phyloP scores from a whole-genome alignment of 2,329 filamentous ascomycete species.

The Penicillium sclerotiorum region DNA sequence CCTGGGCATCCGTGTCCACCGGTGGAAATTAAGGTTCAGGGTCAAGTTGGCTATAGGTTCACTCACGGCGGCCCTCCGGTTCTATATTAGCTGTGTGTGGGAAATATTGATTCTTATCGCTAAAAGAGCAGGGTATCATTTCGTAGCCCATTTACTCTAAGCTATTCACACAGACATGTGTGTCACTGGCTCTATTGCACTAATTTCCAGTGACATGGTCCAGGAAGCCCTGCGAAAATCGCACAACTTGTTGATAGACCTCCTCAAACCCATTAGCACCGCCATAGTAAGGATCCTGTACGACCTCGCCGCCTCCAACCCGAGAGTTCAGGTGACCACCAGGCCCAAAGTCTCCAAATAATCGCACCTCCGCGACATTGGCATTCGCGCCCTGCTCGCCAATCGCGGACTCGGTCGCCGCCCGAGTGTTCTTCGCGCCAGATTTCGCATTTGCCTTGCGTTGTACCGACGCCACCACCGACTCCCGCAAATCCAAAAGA shows the following conservation, averaged over 20 bases:
- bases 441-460: constrained; percentile 40
- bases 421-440: constrained; percentile 37
- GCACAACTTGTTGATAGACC: constrained; percentile 80
- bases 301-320: constrained; percentile 62
- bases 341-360: constrained; percentile 82
- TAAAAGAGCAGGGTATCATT: not conserved
- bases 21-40: too few species aligned
- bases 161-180: not conserved
- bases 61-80: too few species aligned
- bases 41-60: too few species aligned
- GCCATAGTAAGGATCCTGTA: constrained; percentile 93
- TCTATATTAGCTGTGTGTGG: too few species aligned
- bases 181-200: not conserved
- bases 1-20: too few species aligned
- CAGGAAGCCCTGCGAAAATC: constrained; percentile 78
- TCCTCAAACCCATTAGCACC: constrained; percentile 76
- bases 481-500: constrained; percentile 62
- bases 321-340: constrained; percentile 46
- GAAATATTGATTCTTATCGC: not conserved
- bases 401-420: constrained; percentile 38
- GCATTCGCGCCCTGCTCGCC: constrained; percentile 35
- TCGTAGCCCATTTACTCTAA: constrained; percentile 1
- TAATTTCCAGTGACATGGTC: constrained; percentile 52
- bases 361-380: constrained; percentile 61
- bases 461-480: constrained; percentile 50